phyloP scores from a whole-genome alignment of 1,139 yeast genomes.

The Scheffersomyces lignicola region DNA sequence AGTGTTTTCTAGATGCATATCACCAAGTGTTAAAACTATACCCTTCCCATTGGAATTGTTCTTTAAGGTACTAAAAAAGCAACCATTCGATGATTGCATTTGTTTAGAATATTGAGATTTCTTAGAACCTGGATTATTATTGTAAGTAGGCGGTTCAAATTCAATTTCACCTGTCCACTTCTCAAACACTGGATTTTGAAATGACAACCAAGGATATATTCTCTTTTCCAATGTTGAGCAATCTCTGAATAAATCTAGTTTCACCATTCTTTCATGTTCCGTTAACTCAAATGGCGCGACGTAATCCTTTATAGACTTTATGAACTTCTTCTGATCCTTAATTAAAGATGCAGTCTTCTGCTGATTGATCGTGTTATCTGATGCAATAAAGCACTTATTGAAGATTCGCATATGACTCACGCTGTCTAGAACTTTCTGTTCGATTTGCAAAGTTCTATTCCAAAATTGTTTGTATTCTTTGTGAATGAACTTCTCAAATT shows the following conservation, averaged over 20 bases:
- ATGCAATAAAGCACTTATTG: slow-evolving; percentile 36
- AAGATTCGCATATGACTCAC: slow-evolving; percentile 41
- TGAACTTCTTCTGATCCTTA: slow-evolving; percentile 14
- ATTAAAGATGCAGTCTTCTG: not conserved
- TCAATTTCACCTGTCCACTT: slow-evolving; percentile 46
- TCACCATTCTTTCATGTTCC: not conserved
- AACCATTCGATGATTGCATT: slow-evolving; percentile 20
- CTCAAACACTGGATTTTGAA: slow-evolving; percentile 42
- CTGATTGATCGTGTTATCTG: slow-evolving; percentile 11
- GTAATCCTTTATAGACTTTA: slow-evolving; percentile 8
- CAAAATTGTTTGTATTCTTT: slow-evolving; percentile 14
- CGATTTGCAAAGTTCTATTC: slow-evolving; percentile 13
- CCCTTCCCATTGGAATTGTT: slow-evolving; percentile 43
- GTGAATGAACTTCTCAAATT: slow-evolving; percentile 18
- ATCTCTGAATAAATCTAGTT: not conserved
- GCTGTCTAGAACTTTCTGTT: slow-evolving; percentile 38
- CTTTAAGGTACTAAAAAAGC: slow-evolving; percentile 41
- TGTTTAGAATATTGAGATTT: not conserved
- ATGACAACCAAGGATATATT: slow-evolving; percentile 47
- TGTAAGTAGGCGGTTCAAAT: slow-evolving; percentile 33
- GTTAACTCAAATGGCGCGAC: not conserved
- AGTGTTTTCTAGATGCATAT: slow-evolving; percentile 42
- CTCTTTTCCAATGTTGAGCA: slow-evolving; percentile 33
- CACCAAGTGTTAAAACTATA: slow-evolving; percentile 48
- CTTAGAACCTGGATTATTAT: slow-evolving; percentile 8